These are phyloP conservation scores for Cercospora zeina DNA, from an alignment of 2,329 filamentous ascomycete genomes.

Conservation along the genomic window DNA sequence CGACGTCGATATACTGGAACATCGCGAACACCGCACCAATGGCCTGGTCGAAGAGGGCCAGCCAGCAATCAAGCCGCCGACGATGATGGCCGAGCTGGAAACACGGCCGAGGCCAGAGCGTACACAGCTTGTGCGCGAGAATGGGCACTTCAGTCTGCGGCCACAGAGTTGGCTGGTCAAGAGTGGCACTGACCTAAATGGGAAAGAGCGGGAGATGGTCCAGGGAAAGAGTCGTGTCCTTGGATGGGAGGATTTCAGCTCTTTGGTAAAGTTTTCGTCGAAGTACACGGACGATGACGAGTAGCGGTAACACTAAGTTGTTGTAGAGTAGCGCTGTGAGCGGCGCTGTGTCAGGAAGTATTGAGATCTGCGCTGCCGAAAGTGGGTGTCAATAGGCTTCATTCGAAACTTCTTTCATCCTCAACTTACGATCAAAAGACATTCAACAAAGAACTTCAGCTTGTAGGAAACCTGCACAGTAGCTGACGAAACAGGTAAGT, in stretches of 20 bases:
- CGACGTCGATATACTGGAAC: constrained; percentile 51
- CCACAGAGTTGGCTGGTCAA: constrained; percentile 38
- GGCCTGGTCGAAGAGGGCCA: constrained; percentile 32
- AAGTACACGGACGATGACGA: constrained; percentile 39
- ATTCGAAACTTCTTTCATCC: background rate
- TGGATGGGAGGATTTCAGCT: constrained; percentile 40
- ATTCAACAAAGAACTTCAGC: background rate
- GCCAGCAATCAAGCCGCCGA: constrained; percentile 22
- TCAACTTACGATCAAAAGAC: background rate
- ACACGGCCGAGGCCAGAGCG: constrained; percentile 28
- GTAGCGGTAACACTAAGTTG: background rate
- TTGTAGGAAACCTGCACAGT: background rate
- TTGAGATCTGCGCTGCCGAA: background rate
- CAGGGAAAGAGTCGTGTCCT: constrained; percentile 33
- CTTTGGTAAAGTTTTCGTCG: constrained; percentile 40
- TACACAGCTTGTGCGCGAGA: constrained; percentile 37
- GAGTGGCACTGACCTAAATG: constrained; percentile 17
- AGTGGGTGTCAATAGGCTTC: constrained; percentile 3
- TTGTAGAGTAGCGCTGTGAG: background rate
- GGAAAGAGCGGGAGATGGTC: constrained; percentile 20
- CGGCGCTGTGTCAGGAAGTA: no score
- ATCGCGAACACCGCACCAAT: constrained; percentile 42
- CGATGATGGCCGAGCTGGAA: constrained; percentile 20
- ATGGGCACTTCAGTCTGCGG: constrained; percentile 37
- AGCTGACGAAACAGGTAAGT: constrained; percentile 5